phyloP scores from a whole-genome alignment of 139 green algal genomes.

The Coccomyxa sp. region DNA sequence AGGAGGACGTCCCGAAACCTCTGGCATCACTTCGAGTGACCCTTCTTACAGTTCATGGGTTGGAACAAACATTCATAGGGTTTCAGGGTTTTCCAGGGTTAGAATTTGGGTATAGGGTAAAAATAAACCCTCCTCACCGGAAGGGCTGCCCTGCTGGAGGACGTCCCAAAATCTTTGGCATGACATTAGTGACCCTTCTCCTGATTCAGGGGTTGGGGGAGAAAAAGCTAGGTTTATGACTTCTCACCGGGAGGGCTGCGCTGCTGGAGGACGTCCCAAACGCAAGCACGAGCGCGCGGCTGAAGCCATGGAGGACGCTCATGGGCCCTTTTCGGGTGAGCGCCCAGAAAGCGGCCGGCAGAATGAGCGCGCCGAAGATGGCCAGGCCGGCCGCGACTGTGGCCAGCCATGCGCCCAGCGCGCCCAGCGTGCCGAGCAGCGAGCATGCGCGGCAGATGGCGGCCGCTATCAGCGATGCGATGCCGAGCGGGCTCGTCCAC shows the following conservation, averaged over 20 bases:
- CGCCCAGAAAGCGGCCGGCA: conserved; percentile 34
- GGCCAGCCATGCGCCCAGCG: conserved; percentile 43
- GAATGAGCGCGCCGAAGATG: conserved; percentile 28
- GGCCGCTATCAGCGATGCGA: conserved; percentile 45
- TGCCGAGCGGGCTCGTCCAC: conserved; percentile 40
- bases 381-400: conserved; percentile 41
- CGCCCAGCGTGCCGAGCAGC: conserved; percentile 23
- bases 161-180: conserved; percentile 63
- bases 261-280: conserved; percentile 48
- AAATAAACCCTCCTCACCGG: not conserved
- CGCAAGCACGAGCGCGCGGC: conserved; percentile 34
- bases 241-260: conserved; percentile 43
- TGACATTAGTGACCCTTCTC: no score
- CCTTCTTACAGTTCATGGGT: no score
- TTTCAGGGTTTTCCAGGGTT: no score
- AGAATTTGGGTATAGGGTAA: no score
- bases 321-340: conserved; percentile 30
- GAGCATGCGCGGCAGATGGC: conserved; percentile 36
- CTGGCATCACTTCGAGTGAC: no score
- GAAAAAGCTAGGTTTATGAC: no score
- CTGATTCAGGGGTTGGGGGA: no score
- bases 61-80: no score
- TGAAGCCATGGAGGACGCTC: conserved; percentile 6
- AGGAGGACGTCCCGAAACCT: no score
- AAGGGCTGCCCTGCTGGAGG: no score